Percentiles rank a stretch among this genome's conserved stretches.
Conservation (phyloP, 495 filamentous ascomycete genomes). For the Neohortaea acidophila region DNA sequence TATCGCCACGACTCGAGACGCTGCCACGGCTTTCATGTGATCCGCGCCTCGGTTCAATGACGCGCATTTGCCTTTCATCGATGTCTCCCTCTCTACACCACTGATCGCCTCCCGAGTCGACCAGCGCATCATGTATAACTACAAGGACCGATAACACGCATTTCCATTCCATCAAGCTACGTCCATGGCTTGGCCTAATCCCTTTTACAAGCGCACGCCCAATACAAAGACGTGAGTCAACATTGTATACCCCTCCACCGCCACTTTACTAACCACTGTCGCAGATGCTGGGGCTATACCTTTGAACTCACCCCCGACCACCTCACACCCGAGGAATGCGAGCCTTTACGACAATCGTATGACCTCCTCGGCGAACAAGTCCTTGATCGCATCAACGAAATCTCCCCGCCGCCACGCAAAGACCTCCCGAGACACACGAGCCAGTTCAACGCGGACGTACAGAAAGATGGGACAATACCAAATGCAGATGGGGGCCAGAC, state of each 20-base stretch:
- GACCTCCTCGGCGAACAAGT: constrained; percentile 54
- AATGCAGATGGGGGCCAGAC: not conserved
- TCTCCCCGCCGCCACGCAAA: constrained; percentile 31
- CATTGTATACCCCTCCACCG: not conserved
- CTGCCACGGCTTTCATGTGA: no score
- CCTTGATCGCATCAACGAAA: constrained; percentile 41
- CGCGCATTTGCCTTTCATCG: no score
- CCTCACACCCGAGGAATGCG: constrained; percentile 42
- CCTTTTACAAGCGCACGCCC: constrained; percentile 21
- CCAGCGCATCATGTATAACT: no score
- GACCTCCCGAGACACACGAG: constrained; percentile 23
- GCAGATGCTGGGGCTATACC: constrained; percentile 46
- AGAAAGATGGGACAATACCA: not conserved
- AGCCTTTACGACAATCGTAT: constrained; percentile 46
- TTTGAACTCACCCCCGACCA: constrained; percentile 60
- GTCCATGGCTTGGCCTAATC: constrained; percentile 29
- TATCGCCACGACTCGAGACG: no score
- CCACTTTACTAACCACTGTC: constrained; percentile 1
- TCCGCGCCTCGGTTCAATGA: no score
- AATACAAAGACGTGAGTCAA: constrained; percentile 24
- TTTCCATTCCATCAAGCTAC: no score
- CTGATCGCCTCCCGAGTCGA: no score
- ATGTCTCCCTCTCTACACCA: no score
- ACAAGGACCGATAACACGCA: no score
- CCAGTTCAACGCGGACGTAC: constrained; percentile 6